Base-by-base conservation (phyloP, 1,284 basidiomycete species). In the Sanghuangporus sanghuang region DNA sequence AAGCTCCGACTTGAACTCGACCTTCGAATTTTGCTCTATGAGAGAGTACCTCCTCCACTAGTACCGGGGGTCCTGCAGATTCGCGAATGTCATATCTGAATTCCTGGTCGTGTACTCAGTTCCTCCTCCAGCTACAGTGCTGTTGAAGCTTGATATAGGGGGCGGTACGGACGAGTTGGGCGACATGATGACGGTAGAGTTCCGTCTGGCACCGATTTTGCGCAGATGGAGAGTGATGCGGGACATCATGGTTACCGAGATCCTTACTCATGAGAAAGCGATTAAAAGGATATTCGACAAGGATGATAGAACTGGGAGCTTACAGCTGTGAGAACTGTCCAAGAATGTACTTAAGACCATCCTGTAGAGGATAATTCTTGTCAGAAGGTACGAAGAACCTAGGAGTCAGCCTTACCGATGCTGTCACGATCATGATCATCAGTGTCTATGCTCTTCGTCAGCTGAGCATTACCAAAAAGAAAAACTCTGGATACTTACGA, bases 201-300 rank as follows among this genome's bases (percentile, higher is more conserved):
- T 32, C 21, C 50, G 40, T 11, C 27, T 48, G 16, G 42, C 44
- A 7, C 58, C 63, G 11, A 56, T 49, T 11, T 59, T 54, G 12
- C 59, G 58, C 27, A 68, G 57, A 32, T 65, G 66, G 2, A 68
- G 52, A 14, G 66, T 67, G 52, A 68, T 65, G 6, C 67, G 65
- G 23, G 66, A 67, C 55, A 67, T 67, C 61, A 67, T 67, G 7
- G 66, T 67, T 4, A 67, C 65, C 23, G 66, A 58, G 2, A 65
- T 46, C 3, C 58, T 62, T 50, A 23, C 23, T 35, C 21, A 8
- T 1, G 21, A 38, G 5, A 23, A 12, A 21, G 18, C 23, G 21
- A 54, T 12, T 12, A 42, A 23, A 35, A 55, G 7, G 44, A 1
- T 11, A 21, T 9, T 27, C 5, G 52, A 3, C 49, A 35, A 57